These are phyloP conservation scores for Nicotiana knightiana DNA, from an alignment of 257 asterid species.

Conservation along the genomic window DNA sequence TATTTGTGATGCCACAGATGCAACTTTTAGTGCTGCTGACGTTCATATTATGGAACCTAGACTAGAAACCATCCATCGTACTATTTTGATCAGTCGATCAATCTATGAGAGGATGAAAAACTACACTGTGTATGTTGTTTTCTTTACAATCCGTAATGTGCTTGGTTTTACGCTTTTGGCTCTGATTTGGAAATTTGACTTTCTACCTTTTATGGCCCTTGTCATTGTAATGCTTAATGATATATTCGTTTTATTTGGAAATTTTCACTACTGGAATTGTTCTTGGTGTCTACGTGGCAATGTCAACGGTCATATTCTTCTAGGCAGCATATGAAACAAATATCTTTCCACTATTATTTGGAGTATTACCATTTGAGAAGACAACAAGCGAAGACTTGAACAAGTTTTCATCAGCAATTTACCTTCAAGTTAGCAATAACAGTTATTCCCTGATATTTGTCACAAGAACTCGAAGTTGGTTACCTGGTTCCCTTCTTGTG, in stretches of 20 bases:
- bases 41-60: slow-evolving; percentile 92
- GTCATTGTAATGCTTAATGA: slow-evolving; percentile 87
- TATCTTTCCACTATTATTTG: slow-evolving; percentile 65
- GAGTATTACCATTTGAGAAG: slow-evolving; percentile 86
- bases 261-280: slow-evolving; percentile 79
- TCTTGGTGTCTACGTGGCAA: slow-evolving; percentile 80
- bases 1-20: slow-evolving; percentile 92
- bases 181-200: slow-evolving; percentile 86
- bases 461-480: slow-evolving; percentile 86
- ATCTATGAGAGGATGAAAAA: slow-evolving; percentile 93
- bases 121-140: slow-evolving; percentile 72
- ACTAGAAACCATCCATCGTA: slow-evolving; percentile 75
- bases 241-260: slow-evolving; percentile 73
- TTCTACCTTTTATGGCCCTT: slow-evolving; percentile 96
- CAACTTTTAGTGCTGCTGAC: slow-evolving; percentile 94
- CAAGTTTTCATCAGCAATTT: slow-evolving; percentile 89
- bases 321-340: slow-evolving; percentile 83
- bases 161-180: slow-evolving; percentile 93
- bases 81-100: slow-evolving; percentile 87
- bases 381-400: slow-evolving; percentile 80
- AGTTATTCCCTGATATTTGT: slow-evolving; percentile 91
- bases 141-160: slow-evolving; percentile 94
- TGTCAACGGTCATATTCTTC: slow-evolving; percentile 93
- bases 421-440: slow-evolving; percentile 89
- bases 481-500: slow-evolving; percentile 19